phyloP scores from a whole-genome alignment of 768 basidiomycete genomes.

The Lactarius akahatsu region DNA sequence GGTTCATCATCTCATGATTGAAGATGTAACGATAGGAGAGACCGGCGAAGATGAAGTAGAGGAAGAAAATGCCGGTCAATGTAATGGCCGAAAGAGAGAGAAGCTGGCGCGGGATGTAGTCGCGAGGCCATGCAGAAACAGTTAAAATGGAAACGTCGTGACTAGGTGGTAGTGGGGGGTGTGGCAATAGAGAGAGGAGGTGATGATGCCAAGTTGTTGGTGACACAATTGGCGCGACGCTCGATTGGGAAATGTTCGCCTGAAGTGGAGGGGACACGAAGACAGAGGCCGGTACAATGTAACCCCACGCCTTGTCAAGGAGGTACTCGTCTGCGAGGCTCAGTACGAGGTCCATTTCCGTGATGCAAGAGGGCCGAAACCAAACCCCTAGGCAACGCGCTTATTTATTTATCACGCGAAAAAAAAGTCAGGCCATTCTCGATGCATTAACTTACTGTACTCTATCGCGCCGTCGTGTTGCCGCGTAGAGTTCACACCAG shows the following conservation, averaged over 20 bases:
- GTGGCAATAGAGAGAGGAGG: conserved; percentile 55
- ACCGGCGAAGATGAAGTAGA: conserved; percentile 89
- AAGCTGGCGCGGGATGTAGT: conserved; percentile 76
- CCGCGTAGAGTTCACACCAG: too few species aligned
- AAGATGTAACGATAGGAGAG: conserved; percentile 85
- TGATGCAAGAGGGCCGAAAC: background rate
- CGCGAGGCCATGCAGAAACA: conserved; percentile 79
- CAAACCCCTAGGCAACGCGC: background rate
- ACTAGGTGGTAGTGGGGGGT: conserved; percentile 46
- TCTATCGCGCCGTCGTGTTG: too few species aligned
- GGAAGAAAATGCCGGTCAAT: conserved; percentile 71
- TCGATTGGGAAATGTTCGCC: conserved; percentile 25
- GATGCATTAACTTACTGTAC: too few species aligned
- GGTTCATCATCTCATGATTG: conserved; percentile 93
- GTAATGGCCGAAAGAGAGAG: conserved; percentile 72
- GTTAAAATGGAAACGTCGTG: conserved; percentile 33
- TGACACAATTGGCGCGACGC: conserved; percentile 18
- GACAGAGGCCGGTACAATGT: conserved; percentile 56
- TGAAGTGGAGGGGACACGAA: conserved; percentile 30
- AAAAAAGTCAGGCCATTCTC: conserved; percentile 3
- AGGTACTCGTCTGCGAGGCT: conserved; percentile 63
- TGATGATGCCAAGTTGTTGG: conserved; percentile 45
- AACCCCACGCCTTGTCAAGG: conserved; percentile 79
- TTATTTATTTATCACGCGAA: background rate
- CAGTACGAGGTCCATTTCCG: conserved; percentile 85